phyloP scores from a whole-genome alignment of 2,329 filamentous ascomycete genomes.

The Fusarium sp. region DNA sequence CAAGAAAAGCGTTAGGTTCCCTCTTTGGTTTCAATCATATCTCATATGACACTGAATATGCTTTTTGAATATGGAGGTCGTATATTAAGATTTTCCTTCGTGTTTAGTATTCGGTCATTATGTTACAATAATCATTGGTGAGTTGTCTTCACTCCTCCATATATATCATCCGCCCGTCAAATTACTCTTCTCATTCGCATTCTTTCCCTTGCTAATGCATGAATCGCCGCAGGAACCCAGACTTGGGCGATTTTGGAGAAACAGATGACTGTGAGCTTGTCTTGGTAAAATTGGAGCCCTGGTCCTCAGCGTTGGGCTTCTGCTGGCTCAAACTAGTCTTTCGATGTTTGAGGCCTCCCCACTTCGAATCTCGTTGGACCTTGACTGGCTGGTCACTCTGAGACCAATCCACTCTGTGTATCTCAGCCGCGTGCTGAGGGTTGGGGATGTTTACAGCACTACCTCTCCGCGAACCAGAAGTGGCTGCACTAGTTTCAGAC shows the following conservation, averaged over 20 bases:
- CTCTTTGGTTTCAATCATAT: not conserved
- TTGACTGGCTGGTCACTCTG: slow-evolving; percentile 60
- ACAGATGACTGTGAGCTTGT: not conserved
- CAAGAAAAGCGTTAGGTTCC: slow-evolving; percentile 50
- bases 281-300: slow-evolving; percentile 4
- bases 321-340: slow-evolving; percentile 49
- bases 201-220: slow-evolving; percentile 48
- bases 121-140: slow-evolving; percentile 26
- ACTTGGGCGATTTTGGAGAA: slow-evolving; percentile 48
- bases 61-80: not conserved
- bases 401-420: slow-evolving; percentile 65
- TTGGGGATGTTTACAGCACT: slow-evolving; percentile 26
- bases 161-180: not conserved
- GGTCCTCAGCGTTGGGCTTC: slow-evolving; percentile 35
- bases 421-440: slow-evolving; percentile 38
- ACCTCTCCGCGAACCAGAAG: slow-evolving; percentile 28
- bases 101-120: slow-evolving; percentile 27
- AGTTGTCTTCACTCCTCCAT: slow-evolving; percentile 18
- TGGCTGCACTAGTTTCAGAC: slow-evolving; percentile 24
- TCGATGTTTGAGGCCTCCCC: slow-evolving; percentile 55
- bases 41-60: not conserved
- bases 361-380: slow-evolving; percentile 58
- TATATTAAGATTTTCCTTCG: slow-evolving; percentile 7
- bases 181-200: not conserved
- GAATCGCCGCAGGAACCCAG: slow-evolving; percentile 56